These are phyloP conservation scores for Cronartium quercuum DNA, from an alignment of 1,284 basidiomycete genomes.

Conservation along the genomic window DNA sequence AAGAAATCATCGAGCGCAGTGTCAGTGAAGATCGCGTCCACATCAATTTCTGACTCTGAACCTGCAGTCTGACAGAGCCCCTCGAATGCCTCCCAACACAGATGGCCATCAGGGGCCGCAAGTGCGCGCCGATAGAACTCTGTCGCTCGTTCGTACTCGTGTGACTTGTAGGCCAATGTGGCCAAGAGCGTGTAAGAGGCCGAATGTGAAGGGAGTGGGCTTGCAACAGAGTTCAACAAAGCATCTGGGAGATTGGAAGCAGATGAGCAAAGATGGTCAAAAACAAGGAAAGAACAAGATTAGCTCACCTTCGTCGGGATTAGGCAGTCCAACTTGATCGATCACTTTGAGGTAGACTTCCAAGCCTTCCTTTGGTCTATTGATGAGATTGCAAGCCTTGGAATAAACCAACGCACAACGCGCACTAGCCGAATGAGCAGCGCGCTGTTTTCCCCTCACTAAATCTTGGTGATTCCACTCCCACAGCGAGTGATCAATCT, in stretches of 20 bases:
- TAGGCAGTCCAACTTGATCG: conserved; percentile 14
- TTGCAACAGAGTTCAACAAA: background rate
- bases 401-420: conserved; percentile 46
- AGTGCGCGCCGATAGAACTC: conserved; percentile 25
- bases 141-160: conserved; percentile 34
- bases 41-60: conserved; percentile 8
- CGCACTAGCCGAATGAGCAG: conserved; percentile 43
- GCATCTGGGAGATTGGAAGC: background rate
- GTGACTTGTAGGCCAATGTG: conserved; percentile 22
- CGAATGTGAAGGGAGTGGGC: conserved; percentile 17
- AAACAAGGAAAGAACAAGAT: background rate
- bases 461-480: background rate
- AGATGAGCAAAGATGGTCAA: background rate
- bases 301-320: conserved; percentile 4
- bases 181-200: conserved; percentile 20
- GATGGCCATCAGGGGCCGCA: conserved; percentile 31
- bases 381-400: conserved; percentile 40
- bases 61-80: conserved; percentile 29
- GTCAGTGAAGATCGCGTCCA: conserved; percentile 3
- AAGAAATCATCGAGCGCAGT: background rate
- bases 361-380: conserved; percentile 44
- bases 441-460: conserved; percentile 33
- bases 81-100: conserved; percentile 39
- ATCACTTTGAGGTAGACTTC: conserved; percentile 41
- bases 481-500: background rate